A percentile compares a stretch with the other conserved stretches of the same genome.
phyloP scores from a whole-genome alignment of 352 stramenopile species.

The Phytophthora sojae region DNA sequence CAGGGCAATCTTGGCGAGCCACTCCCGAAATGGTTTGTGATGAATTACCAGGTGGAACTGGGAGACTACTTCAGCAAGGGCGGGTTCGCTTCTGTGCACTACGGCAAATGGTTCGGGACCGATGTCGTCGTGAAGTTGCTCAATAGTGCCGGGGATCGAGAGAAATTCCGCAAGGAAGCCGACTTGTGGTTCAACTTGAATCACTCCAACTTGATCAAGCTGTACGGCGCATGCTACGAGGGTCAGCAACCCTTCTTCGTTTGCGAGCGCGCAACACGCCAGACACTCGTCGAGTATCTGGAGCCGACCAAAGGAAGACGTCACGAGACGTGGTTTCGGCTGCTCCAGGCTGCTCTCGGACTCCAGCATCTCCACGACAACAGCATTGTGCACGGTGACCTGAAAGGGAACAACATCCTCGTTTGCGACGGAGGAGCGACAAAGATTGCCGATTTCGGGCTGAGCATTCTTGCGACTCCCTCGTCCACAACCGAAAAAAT shows the following conservation, averaged over 20 bases:
- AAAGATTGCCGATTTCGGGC: conserved; percentile 13
- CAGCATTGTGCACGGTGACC: conserved; percentile 4
- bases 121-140: neutral
- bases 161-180: neutral
- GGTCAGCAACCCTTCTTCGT: conserved; percentile 2
- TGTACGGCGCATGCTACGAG: conserved; percentile 2
- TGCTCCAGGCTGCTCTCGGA: neutral
- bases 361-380: conserved; percentile 7
- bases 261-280: conserved; percentile 1
- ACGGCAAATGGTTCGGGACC: neutral
- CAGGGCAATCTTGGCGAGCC: neutral
- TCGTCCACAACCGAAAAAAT: neutral
- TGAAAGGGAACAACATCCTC: conserved; percentile 14
- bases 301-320: neutral
- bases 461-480: conserved; percentile 3
- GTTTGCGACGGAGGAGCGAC: neutral
- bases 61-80: neutral
- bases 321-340: neutral
- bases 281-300: neutral
- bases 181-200: conserved; percentile 4
- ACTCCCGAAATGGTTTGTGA: neutral
- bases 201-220: conserved; percentile 4
- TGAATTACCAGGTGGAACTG: conserved; percentile 5
- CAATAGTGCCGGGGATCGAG: neutral
- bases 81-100: neutral